Evolutionary conservation across 371 early-diverging fungal genomes (phyloP).

Genomic region (Mortierella sp.): DNA sequence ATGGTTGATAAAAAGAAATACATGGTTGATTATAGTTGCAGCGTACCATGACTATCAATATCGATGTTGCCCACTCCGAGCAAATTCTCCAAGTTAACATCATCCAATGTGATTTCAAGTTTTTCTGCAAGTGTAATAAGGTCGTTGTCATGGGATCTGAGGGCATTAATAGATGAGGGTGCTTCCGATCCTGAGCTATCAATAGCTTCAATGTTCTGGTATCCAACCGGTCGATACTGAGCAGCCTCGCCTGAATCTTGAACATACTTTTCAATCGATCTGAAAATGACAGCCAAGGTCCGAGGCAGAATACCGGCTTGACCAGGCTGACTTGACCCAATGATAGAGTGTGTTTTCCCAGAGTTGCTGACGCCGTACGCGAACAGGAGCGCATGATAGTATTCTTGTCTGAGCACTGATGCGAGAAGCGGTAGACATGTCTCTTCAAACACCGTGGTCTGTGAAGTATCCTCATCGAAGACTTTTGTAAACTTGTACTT

Average conservation of each 20-base stretch:
- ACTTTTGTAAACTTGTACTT: slow-evolving; percentile 77
- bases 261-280: slow-evolving; percentile 41
- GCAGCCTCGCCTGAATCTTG: slow-evolving; percentile 19
- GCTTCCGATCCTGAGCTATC: slow-evolving; percentile 10
- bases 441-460: slow-evolving; percentile 69
- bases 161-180: not conserved
- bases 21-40: too few relatives aligned
- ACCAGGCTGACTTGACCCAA: slow-evolving; percentile 61
- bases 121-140: slow-evolving; percentile 4
- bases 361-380: slow-evolving; percentile 86
- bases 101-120: slow-evolving; percentile 1
- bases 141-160: slow-evolving; percentile 12
- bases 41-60: slow-evolving; percentile 10
- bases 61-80: not conserved
- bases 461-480: slow-evolving; percentile 62
- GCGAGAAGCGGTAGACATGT: slow-evolving; percentile 69
- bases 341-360: slow-evolving; percentile 85
- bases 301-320: slow-evolving; percentile 74
- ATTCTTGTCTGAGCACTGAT: slow-evolving; percentile 59
- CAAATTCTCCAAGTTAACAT: not conserved
- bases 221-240: slow-evolving; percentile 33
- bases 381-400: slow-evolving; percentile 76
- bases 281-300: slow-evolving; percentile 71
- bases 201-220: slow-evolving; percentile 33
- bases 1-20: too few relatives aligned